Evolutionary conservation across 139 green algal species (phyloP), one percentile per base, ranked within the genome.

Genomic region (Edaphochlamys debaryana): DNA sequence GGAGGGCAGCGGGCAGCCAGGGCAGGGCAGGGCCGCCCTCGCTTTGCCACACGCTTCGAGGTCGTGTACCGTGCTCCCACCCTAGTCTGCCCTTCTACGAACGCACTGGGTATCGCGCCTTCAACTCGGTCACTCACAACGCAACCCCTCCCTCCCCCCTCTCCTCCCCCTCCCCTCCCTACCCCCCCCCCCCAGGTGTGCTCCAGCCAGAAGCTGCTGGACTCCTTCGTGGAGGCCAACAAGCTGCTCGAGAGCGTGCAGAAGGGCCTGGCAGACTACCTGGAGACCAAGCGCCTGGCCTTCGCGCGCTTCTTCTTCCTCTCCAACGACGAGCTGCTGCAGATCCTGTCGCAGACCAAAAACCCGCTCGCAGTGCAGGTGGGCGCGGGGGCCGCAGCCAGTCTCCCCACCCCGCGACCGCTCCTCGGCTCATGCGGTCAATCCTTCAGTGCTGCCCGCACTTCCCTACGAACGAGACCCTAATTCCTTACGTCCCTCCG

Each of bases 251-350:
- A 95, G 66, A 89, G 84, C 41, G 89, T 96, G 34, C 90, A 94
- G 87, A 94, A 95, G 84, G 89, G 92, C 13, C 89, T 96, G 69
- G 86, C 91, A 34, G 90, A 93, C 58, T 96, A 96, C 84, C 87
- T 94, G 69, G 92, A 95, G 90, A 96, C 91, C 52, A 96, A 96
- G 87, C 87, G 93, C 56, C 76, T 95, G 38, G 91, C 90, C 1
- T 96, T 96, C 67, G 82, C 87, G n/a, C 85, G 90, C 62, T 96
- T 96, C 88, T 96, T 94, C 84, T 96, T 96, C 89, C 81, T 96
- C 6, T 95, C 93, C 85, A 96, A 96, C 84, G 93, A 96, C 79
- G 92, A 96, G 91, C 91, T 96, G 72, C 90, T 96, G 52, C 86
- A 94, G 89, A 96, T 96, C 60, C 87, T 96, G 41, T 90, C 79